Conservation (phyloP, 192 early-diverging fungal species). For the Gryganskiella cystojenkinii region DNA sequence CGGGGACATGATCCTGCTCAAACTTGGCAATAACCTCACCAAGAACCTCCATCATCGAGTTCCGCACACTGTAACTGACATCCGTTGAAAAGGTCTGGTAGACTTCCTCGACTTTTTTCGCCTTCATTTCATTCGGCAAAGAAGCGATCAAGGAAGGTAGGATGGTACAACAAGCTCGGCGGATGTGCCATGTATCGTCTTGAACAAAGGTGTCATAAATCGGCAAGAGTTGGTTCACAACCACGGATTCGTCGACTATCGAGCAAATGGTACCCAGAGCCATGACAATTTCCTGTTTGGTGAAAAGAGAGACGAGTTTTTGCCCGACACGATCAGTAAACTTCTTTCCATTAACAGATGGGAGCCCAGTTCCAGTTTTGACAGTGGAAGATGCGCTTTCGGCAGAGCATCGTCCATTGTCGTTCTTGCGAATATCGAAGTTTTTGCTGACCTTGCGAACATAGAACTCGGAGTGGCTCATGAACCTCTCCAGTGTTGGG, state of each 20-base stretch:
- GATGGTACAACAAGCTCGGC: slow-evolving; percentile 62
- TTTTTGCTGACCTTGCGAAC: slow-evolving; percentile 58
- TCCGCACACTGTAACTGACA: slow-evolving; percentile 64
- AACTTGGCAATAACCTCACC: slow-evolving; percentile 69
- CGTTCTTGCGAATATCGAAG: not conserved
- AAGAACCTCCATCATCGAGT: slow-evolving; percentile 63
- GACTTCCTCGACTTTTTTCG: slow-evolving; percentile 55
- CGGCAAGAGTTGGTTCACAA: slow-evolving; percentile 56
- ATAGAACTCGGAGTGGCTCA: slow-evolving; percentile 61
- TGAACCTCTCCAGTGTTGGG: slow-evolving; percentile 61
- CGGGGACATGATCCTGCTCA: slow-evolving; percentile 60
- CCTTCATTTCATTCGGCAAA: slow-evolving; percentile 58
- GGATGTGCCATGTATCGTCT: slow-evolving; percentile 70
- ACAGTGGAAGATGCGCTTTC: too few species aligned
- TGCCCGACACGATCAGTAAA: not conserved
- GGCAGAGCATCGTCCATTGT: not conserved
- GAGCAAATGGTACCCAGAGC: slow-evolving; percentile 31
- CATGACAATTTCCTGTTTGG: slow-evolving; percentile 50
- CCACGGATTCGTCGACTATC: slow-evolving; percentile 33
- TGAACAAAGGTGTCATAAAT: slow-evolving; percentile 61
- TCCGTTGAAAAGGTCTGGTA: slow-evolving; percentile 64
- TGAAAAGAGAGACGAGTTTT: not conserved
- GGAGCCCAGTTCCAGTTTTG: too few species aligned
- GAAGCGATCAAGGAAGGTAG: slow-evolving; percentile 58
- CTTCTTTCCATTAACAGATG: too few species aligned